Evolutionary conservation across 2,329 filamentous ascomycete genomes (phyloP), one percentile per base, ranked within the genome.

Genomic region (Aaosphaeria pasadenensis): DNA sequence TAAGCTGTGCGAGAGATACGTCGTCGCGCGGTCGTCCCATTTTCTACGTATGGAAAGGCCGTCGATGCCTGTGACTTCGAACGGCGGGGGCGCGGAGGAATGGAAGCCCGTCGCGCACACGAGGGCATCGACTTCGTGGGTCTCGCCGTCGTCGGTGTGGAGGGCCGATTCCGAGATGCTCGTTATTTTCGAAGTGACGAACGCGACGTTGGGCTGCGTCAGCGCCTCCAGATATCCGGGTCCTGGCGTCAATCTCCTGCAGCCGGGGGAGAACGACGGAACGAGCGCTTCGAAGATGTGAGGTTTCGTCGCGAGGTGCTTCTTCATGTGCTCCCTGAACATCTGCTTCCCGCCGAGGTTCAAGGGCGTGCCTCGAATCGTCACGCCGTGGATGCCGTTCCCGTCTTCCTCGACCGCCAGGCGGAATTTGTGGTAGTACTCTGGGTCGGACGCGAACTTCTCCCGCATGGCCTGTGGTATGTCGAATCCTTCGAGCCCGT

Each of bases 221-320:
- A 77, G 59, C 3, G 77, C 74, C 55, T 80, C 75, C 6, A 81
- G 71, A 54, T 78, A 81, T 0, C 77, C 77, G 28, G 74, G 74
- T 0, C 77, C 77, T 0, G 78, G 78, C 0, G 78, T 79, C 13
- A 78, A 54, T 2, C 77, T 67, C 7, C 76, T 66, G 47, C 77
- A 80, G 1, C 76, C 77, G 5, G 71, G 71, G 0, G 72, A 64
- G 50, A 75, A 77, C 4, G 58, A 59, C 0, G 75, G 75, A 11
- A 73, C 62, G 3, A 77, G 57, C 33, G 64, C 60, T 11, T 73
- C 66, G 50, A 70, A 71, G 44, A 74, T 70, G 7, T 75, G 63
- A 0, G 72, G 71, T 24, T 64, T 63, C 45, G 56, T 60, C 38
- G 58, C 57, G 5, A 77, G 56, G 7, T 70, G 54, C 17, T 64